Evolutionary conservation across 2,329 filamentous ascomycete genomes (phyloP).

Genomic region (Madurella mycetomatis): DNA sequence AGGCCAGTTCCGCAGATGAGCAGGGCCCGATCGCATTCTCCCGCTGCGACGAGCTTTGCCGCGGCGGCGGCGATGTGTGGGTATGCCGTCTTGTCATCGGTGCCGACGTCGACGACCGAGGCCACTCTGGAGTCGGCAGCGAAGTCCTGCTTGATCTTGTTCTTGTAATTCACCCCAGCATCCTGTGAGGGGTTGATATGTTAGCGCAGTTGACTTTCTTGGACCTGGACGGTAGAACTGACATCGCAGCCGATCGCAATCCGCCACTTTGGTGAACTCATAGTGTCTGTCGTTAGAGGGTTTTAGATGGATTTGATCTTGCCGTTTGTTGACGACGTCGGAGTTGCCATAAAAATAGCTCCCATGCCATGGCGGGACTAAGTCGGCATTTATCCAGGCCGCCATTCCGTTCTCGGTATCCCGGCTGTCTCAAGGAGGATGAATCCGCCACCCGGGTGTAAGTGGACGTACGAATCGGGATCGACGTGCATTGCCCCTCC

Average conservation of each 20-base stretch:
- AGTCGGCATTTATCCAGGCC: slow-evolving; percentile 25
- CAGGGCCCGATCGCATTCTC: slow-evolving; percentile 70
- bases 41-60: slow-evolving; percentile 56
- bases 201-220: slow-evolving; percentile 6
- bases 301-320: slow-evolving; percentile 6
- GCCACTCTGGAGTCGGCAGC: slow-evolving; percentile 62
- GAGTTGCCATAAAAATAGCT: slow-evolving; percentile 12
- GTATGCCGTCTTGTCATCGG: slow-evolving; percentile 74
- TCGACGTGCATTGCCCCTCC: slow-evolving; percentile 21
- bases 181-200: slow-evolving; percentile 40
- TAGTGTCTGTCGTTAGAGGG: slow-evolving; percentile 26
- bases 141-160: slow-evolving; percentile 69
- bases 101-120: slow-evolving; percentile 68
- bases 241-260: slow-evolving; percentile 54
- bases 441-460: slow-evolving; percentile 11
- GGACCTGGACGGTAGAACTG: slow-evolving; percentile 27
- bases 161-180: slow-evolving; percentile 74
- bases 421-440: slow-evolving; percentile 14
- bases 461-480: slow-evolving; percentile 13
- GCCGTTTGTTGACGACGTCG: slow-evolving; percentile 11
- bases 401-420: slow-evolving; percentile 24
- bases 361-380: slow-evolving; percentile 10
- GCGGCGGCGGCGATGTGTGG: slow-evolving; percentile 73
- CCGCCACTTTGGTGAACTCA: slow-evolving; percentile 45
- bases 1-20: slow-evolving; percentile 83